These are phyloP conservation scores for Stachybotrys chlorohalonatus DNA, from an alignment of 2,329 filamentous ascomycete genomes.

Conservation along the genomic window DNA sequence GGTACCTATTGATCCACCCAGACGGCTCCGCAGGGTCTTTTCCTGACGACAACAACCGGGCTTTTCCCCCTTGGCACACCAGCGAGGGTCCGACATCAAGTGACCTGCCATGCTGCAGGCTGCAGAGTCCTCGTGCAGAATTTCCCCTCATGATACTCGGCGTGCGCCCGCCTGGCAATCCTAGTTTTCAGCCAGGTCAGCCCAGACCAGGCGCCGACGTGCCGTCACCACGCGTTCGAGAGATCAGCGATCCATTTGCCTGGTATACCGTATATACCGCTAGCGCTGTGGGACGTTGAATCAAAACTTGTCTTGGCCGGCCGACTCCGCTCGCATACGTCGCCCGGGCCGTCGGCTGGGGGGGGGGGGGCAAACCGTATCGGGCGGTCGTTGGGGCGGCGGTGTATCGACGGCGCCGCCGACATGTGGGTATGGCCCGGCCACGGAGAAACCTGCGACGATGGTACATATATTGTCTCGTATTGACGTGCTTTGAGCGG, in stretches of 20 bases:
- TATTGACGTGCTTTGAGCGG: too few species aligned
- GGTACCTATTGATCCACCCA: too few species aligned
- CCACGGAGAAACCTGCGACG: too few species aligned
- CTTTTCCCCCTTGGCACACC: neutral
- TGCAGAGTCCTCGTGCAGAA: neutral
- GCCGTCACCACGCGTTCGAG: too few species aligned
- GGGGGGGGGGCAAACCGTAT: too few species aligned
- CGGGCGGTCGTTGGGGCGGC: neutral
- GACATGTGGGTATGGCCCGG: neutral
- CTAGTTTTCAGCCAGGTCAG: conserved; percentile 6
- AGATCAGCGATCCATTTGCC: neutral
- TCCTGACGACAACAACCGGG: neutral
- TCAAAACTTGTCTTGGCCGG: neutral
- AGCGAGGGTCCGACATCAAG: neutral
- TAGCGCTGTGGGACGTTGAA: neutral
- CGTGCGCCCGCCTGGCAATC: too few species aligned
- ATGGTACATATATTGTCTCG: too few species aligned
- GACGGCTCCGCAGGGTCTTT: too few species aligned
- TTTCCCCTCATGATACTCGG: too few species aligned
- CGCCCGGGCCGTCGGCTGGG: neutral
- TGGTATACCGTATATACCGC: neutral
- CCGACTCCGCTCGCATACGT: neutral
- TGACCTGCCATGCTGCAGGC: neutral
- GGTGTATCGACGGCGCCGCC: neutral
- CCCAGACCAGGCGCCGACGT: neutral